Base-by-base conservation (phyloP, 163 green algal species). In the Prototheca wickerhamii region DNA sequence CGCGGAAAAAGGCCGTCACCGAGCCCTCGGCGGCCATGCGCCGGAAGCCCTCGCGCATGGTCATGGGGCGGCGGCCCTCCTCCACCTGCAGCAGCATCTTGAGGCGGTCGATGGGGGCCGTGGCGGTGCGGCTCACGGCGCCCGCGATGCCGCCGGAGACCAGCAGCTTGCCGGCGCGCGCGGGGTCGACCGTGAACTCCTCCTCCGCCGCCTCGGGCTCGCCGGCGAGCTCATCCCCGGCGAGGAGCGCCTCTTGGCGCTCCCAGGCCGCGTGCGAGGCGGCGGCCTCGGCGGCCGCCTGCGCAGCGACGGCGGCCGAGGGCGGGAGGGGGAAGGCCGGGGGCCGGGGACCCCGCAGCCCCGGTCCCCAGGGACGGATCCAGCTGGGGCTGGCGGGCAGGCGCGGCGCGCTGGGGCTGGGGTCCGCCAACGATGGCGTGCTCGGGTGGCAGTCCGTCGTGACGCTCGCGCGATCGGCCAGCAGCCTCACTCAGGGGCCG, bases 31-130 rank as follows among this genome's bases (percentile, higher is more conserved):
- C 61, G 23, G 77, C 53, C 85, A 96, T 96, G 26, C 74, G 61
- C 20, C 73, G 60, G 40, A 89, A 71, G 29, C 80, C 89, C 43
- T 87, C 65, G 32, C 60, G 42, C 49, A 96, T 68, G 2, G 82
- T 87, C 50, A 93, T 71, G 29, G 68, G 72, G 4, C 50, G 60
- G 50, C 70, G 59, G 23, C 55, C 57, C 32, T 92, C 86, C 43
- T 93, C 75, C 31, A 91, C 82, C 76, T 96, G 87, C 43, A 97
- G 67, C 40, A 97, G 74, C 82, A 96, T 94, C 74, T 96, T 97
- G 29, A 96, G 35, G 29, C 91, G 73, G 78, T 97, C 91, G 2
- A 96, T 71, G 0, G 91, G 91, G 0, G 91, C 91, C 28, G 91
- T 97, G 43, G 81, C 75, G 25, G 91, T 93, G 1, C 92, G 67